Evolutionary conservation across 1,284 basidiomycete genomes (phyloP).

Genomic region (Nidula niveotomentosa): DNA sequence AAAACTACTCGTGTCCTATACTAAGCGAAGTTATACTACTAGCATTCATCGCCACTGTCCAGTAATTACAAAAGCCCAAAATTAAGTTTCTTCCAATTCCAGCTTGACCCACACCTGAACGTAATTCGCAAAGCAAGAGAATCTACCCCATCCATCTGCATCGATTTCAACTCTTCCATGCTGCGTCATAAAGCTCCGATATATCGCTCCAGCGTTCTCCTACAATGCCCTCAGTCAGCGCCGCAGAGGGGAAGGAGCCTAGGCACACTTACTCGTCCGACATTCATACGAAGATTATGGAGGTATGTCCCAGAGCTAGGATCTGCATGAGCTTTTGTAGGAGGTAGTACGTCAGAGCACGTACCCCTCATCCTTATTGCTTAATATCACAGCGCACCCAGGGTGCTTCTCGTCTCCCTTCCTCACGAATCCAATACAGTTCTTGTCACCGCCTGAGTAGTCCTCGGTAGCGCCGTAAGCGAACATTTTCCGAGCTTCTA

Average conservation of each 20-base stretch:
- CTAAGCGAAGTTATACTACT: too few relatives aligned
- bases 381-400: slow-evolving; percentile 71
- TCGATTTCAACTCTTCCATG: slow-evolving; percentile 42
- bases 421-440: slow-evolving; percentile 77
- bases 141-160: slow-evolving; percentile 55
- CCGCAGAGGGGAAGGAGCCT: slow-evolving; percentile 1
- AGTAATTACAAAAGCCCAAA: not conserved
- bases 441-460: slow-evolving; percentile 48
- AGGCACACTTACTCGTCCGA: slow-evolving; percentile 48
- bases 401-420: slow-evolving; percentile 46
- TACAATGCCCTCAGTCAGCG: slow-evolving; percentile 14
- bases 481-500: slow-evolving; percentile 58
- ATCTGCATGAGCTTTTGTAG: not conserved
- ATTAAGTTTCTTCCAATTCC: not conserved
- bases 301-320: slow-evolving; percentile 24
- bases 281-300: slow-evolving; percentile 60
- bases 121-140: slow-evolving; percentile 49
- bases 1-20: not conserved
- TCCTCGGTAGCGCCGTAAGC: slow-evolving; percentile 65
- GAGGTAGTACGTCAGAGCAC: slow-evolving; percentile 10
- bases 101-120: slow-evolving; percentile 58
- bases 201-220: slow-evolving; percentile 40
- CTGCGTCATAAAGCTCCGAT: slow-evolving; percentile 45
- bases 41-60: too few relatives aligned
- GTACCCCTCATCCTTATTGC: slow-evolving; percentile 52